Conservation (phyloP, 108 stramenopile genomes). For the Aurantiochytrium sp. region DNA sequence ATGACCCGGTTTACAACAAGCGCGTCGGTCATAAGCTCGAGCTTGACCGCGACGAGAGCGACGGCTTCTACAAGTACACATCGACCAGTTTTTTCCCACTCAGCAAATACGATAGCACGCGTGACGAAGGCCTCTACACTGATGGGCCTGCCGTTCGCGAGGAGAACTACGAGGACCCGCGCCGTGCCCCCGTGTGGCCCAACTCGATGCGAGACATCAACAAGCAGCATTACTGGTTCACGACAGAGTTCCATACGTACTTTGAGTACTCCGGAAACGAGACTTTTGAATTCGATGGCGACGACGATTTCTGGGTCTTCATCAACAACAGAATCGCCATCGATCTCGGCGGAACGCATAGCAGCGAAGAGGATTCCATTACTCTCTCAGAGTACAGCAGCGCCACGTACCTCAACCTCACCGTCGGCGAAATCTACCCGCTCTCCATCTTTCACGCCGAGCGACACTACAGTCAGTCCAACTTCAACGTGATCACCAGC, state of each 20-base stretch:
- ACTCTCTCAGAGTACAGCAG: neutral
- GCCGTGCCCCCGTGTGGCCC: neutral
- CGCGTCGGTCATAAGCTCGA: neutral
- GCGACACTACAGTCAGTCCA: neutral
- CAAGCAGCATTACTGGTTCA: neutral
- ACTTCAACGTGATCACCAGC: neutral
- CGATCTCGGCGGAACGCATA: neutral
- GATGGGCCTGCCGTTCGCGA: neutral
- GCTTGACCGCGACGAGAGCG: neutral
- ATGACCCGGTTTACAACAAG: neutral
- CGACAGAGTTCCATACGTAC: conserved; percentile 12
- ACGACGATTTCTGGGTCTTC: neutral
- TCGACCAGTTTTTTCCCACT: neutral
- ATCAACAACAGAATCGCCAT: neutral
- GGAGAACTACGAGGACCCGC: neutral
- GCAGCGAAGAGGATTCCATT: neutral
- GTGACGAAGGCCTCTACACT: neutral
- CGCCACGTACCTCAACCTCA: neutral
- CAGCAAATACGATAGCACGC: neutral
- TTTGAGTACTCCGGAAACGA: neutral
- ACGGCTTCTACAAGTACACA: neutral
- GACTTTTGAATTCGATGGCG: neutral
- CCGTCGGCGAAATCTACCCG: neutral
- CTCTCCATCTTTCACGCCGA: neutral
- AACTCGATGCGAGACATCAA: neutral